Evolutionary conservation across 75 land plant genomes (phyloP).

Genomic region (Sequoia sempervirens): DNA sequence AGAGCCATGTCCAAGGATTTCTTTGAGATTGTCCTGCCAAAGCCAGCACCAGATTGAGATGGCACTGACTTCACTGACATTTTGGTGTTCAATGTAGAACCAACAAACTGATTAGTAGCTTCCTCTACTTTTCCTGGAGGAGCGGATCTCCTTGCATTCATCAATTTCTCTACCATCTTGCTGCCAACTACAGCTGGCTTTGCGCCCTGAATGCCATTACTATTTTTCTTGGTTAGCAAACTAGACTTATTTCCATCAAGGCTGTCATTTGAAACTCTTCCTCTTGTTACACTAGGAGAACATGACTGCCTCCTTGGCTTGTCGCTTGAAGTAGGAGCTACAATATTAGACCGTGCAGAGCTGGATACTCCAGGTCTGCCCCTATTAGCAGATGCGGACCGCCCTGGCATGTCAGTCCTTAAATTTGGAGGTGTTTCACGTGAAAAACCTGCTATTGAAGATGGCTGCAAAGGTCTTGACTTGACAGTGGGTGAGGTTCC

Average conservation of each 20-base stretch:
- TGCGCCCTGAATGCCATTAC: neutral
- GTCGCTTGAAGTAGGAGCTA: neutral
- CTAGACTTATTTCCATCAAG: constrained; percentile 6
- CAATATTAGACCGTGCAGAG: neutral
- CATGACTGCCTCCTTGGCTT: constrained; percentile 41
- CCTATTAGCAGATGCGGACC: constrained; percentile 31
- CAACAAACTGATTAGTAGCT: neutral
- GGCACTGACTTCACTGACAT: constrained; percentile 25
- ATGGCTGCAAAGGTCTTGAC: constrained; percentile 29
- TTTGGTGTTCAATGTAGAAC: constrained; percentile 6
- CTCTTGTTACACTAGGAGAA: constrained; percentile 33
- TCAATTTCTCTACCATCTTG: constrained; percentile 41
- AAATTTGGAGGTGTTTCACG: constrained; percentile 49
- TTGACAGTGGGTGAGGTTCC: constrained; percentile 27
- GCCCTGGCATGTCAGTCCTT: constrained; percentile 16
- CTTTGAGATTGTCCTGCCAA: constrained; percentile 69
- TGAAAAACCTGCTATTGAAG: constrained; percentile 31
- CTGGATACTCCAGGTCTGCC: constrained; percentile 22
- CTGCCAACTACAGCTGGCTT: constrained; percentile 17
- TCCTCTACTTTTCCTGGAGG: constrained; percentile 4
- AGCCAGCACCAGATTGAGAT: constrained; percentile 48
- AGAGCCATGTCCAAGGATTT: constrained; percentile 79
- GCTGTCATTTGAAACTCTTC: constrained; percentile 11
- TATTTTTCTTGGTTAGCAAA: constrained; percentile 5
- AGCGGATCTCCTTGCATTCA: constrained; percentile 35